Conservation (phyloP, 73 alveolate genomes). For the Uronychia setigera region DNA sequence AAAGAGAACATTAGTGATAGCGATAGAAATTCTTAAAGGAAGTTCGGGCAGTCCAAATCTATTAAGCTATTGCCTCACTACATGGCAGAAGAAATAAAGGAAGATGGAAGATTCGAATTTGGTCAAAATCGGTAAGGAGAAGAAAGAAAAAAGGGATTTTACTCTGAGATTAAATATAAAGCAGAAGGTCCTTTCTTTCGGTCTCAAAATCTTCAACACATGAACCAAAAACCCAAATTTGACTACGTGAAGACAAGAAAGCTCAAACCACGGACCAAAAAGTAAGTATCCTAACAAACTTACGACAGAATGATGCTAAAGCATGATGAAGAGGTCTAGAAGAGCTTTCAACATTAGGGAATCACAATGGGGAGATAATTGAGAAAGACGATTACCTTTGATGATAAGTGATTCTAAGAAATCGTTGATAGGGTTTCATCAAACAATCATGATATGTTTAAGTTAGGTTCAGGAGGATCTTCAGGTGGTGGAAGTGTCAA, state of each 20-base stretch:
- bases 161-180: background rate
- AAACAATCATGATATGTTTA: background rate
- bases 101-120: background rate
- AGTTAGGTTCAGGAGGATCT: background rate
- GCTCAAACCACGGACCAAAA: background rate
- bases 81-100: background rate
- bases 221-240: background rate
- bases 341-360: too few species aligned
- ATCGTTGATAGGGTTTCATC: background rate
- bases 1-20: background rate
- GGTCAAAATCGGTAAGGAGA: background rate
- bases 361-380: too few species aligned
- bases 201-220: background rate
- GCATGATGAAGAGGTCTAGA: background rate
- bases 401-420: background rate
- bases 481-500: too few species aligned
- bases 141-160: background rate
- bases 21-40: background rate
- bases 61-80: background rate
- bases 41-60: background rate
- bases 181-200: background rate
- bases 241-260: background rate
- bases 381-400: too few species aligned
- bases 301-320: background rate
- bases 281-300: background rate